Base-by-base conservation (phyloP, 116 monocot genomes). In the Iris pallida region DNA sequence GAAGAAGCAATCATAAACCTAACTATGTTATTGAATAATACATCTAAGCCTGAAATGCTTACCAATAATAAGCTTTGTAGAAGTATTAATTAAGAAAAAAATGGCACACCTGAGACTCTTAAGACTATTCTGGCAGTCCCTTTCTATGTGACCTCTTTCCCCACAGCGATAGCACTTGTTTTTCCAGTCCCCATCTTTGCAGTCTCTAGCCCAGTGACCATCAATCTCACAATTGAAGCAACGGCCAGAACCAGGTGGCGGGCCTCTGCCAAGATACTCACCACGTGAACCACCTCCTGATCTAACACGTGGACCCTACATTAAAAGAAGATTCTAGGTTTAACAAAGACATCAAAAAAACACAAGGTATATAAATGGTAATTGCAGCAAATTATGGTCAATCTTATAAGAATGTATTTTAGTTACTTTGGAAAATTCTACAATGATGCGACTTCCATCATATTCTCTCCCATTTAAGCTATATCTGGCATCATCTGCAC, bases 151-250 rank as follows among this genome's bases (percentile, higher is more conserved):
- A 48, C 93, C 98, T 68, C 98, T 85, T 61, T 86, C 98, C 16
- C 98, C 98, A 80, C 98, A 98, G 7, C 92, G 90, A 77, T 98
- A 98, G 61, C 98, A 98, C 64, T 84, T 92, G 79, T 93, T 92
- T 71, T 93, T 98, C 98, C 98, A 98, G 70, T 98, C 98, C 59
- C 98, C 92, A 47, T 90, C 90, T 71, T 90, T 88, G 82, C 98
- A 98, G 59, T 98, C 98, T 55, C 98, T 81, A 67, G 93, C 98
- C 93, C 98, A 98, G 57, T 98, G 98, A 3, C 98, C 93, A 82
- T 98, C 98, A 43, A 98, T 73, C 1, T 92, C 97, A 73, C 98
- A 98, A 63, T 98, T 98, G 48, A 92, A 98, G 64, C 93, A 93
- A 14, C 98, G 89, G 14, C 92, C 97, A 53, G 97, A 86, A 48